phyloP scores from a whole-genome alignment of 208 protist species.

The Acanthamoeba lenticulata region DNA sequence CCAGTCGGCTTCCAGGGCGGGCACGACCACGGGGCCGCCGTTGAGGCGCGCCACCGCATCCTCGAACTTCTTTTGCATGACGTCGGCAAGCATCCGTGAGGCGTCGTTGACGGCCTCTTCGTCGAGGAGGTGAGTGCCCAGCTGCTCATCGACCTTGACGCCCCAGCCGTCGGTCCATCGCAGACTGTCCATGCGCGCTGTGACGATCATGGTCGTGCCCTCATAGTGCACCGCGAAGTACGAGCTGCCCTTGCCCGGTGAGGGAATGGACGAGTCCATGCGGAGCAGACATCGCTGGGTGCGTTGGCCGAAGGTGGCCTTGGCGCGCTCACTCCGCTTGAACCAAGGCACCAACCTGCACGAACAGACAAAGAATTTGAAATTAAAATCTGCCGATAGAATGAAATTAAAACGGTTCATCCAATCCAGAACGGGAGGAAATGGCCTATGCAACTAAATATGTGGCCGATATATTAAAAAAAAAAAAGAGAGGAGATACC shows the following conservation, averaged over 20 bases:
- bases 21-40: neutral
- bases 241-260: neutral
- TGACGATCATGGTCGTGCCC: neutral
- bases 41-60: neutral
- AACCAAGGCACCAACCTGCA: slow-evolving; percentile 24
- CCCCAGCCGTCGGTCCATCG: slow-evolving; percentile 21
- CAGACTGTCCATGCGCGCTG: neutral
- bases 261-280: too few species aligned
- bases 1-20: neutral
- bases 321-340: neutral
- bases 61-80: neutral
- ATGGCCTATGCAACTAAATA: neutral
- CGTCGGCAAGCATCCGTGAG: neutral
- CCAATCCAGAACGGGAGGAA: neutral
- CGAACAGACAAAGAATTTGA: neutral
- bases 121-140: neutral
- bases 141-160: neutral
- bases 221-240: neutral
- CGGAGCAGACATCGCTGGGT: neutral
- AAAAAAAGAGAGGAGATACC: neutral
- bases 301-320: neutral
- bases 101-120: neutral
- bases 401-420: neutral
- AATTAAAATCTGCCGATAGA: neutral
- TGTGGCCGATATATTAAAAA: neutral